A percentile compares a stretch with the other conserved stretches of the same genome.
Conservation (phyloP, 1,139 yeast species). For the Debaryomyces fabryi region DNA sequence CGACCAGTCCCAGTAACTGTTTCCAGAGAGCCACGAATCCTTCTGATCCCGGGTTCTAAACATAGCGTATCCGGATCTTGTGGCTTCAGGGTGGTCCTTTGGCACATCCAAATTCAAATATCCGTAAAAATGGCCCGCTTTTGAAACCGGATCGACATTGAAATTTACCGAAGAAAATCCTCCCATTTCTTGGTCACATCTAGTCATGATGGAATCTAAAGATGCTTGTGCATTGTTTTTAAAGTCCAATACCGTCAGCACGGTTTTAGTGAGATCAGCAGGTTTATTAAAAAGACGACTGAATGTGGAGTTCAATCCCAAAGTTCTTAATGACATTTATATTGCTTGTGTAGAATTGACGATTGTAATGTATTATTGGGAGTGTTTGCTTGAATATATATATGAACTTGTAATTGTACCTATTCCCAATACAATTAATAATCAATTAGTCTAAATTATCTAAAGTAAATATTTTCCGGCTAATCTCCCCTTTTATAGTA, state of each 20-base stretch:
- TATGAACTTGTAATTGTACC: not conserved
- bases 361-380: not conserved
- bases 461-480: not conserved
- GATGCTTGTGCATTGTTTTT: conserved; percentile 43
- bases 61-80: conserved; percentile 85
- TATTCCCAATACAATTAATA: not conserved
- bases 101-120: conserved; percentile 76
- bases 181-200: conserved; percentile 76
- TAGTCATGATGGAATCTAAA: conserved; percentile 52
- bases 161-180: conserved; percentile 74
- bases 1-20: conserved; percentile 66
- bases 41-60: conserved; percentile 71
- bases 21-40: conserved; percentile 51
- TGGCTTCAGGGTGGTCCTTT: conserved; percentile 64
- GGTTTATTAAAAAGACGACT: conserved; percentile 41
- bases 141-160: conserved; percentile 36
- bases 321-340: conserved; percentile 46
- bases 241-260: conserved; percentile 58
- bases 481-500: conserved; percentile 6
- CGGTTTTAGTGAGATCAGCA: conserved; percentile 31
- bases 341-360: not conserved
- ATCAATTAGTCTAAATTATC: not conserved
- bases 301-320: conserved; percentile 43
- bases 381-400: not conserved
- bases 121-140: conserved; percentile 68